These are phyloP conservation scores for Debaryomyces sp. DNA, from an alignment of 1,139 yeast genomes.

Conservation along the genomic window DNA sequence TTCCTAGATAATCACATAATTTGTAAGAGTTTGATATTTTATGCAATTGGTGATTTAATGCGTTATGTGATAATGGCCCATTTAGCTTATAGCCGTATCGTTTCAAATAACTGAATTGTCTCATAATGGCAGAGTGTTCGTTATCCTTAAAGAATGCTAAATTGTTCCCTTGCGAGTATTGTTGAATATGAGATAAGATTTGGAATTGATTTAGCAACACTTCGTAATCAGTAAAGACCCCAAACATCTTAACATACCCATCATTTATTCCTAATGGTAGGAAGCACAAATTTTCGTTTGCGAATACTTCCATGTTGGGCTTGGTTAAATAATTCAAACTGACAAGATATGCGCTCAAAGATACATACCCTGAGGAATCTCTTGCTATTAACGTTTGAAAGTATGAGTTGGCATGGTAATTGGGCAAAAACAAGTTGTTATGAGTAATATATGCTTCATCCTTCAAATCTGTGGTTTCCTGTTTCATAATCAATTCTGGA, in stretches of 20 bases:
- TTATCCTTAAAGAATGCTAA: not conserved
- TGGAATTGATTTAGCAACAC: slow-evolving; percentile 44
- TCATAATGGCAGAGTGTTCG: not conserved
- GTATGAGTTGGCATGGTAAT: slow-evolving; percentile 35
- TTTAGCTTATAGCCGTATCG: slow-evolving; percentile 37
- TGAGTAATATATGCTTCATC: slow-evolving; percentile 40
- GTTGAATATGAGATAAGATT: slow-evolving; percentile 29
- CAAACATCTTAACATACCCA: slow-evolving; percentile 32
- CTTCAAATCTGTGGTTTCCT: slow-evolving; percentile 8
- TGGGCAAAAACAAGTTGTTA: slow-evolving; percentile 39
- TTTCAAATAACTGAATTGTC: slow-evolving; percentile 29
- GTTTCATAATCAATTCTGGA: not conserved
- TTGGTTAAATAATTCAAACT: slow-evolving; percentile 34
- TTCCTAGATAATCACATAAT: slow-evolving; percentile 19
- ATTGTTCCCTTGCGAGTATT: not conserved
- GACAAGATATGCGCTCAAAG: slow-evolving; percentile 35
- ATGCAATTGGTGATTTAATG: slow-evolving; percentile 20
- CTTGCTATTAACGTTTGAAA: slow-evolving; percentile 40
- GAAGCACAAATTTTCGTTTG: slow-evolving; percentile 3
- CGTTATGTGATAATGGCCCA: slow-evolving; percentile 29
- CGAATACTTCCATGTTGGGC: slow-evolving; percentile 13
- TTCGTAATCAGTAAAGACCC: slow-evolving; percentile 26
- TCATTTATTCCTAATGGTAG: slow-evolving; percentile 29
- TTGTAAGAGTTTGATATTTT: slow-evolving; percentile 20
- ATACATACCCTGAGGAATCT: slow-evolving; percentile 38